Conservation (phyloP, 768 basidiomycete species). For the Suillus placidus region DNA sequence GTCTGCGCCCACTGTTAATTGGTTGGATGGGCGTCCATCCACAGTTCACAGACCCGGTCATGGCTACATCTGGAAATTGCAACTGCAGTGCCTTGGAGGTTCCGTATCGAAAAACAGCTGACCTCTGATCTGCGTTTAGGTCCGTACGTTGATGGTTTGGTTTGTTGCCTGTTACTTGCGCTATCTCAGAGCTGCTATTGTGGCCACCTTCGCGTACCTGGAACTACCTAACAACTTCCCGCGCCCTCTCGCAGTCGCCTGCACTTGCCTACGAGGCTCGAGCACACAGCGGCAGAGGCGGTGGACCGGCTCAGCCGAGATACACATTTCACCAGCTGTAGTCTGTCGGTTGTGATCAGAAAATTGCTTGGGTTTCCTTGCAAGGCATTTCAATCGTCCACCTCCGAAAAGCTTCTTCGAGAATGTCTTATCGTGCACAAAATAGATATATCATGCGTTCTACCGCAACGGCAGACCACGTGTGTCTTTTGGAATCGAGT, state of each 20-base stretch:
- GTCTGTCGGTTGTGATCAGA: neutral
- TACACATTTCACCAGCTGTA: neutral
- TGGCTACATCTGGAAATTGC: neutral
- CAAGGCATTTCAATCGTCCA: neutral
- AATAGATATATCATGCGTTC: neutral
- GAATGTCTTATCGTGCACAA: neutral
- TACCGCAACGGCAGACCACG: neutral
- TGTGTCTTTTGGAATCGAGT: neutral
- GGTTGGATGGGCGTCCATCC: neutral
- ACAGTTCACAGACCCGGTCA: neutral
- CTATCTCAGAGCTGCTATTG: neutral
- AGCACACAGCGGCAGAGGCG: neutral
- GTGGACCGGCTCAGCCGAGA: neutral
- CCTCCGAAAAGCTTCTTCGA: neutral
- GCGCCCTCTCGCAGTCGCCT: neutral
- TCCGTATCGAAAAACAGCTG: neutral
- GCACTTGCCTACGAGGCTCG: neutral
- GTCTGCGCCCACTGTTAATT: neutral
- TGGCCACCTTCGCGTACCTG: neutral
- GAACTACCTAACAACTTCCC: neutral
- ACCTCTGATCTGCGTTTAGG: neutral
- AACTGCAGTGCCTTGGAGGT: neutral
- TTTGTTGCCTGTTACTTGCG: neutral
- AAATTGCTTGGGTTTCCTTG: neutral
- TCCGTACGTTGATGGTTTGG: neutral